Conservation (phyloP, 805 yeast genomes). For the Lipomyces kockii region DNA sequence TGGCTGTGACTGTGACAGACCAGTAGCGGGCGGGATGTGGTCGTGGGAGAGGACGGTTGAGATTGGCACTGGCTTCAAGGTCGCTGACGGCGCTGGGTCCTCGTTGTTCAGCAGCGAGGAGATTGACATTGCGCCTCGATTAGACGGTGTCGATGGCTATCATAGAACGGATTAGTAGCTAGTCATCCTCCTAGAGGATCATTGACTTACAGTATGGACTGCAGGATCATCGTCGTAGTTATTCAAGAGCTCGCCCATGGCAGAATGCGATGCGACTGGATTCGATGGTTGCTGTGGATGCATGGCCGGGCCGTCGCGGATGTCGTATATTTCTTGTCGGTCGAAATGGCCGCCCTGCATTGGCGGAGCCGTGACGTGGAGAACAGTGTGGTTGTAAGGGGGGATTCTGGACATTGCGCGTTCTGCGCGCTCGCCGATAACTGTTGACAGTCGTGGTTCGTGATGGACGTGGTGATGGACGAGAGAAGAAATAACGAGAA, state of each 20-base stretch:
- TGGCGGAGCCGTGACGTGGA: background rate
- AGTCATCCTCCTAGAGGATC: background rate
- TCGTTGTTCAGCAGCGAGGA: constrained; percentile 33
- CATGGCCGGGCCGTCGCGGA: constrained; percentile 6
- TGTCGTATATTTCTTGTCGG: constrained; percentile 7
- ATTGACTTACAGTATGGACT: background rate
- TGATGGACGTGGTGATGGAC: background rate
- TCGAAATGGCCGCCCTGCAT: background rate
- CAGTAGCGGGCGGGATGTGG: background rate
- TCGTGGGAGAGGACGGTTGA: constrained; percentile 3
- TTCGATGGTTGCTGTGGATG: background rate
- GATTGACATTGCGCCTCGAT: constrained; percentile 34
- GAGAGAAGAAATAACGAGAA: background rate
- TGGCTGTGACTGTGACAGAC: background rate
- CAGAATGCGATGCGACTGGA: background rate
- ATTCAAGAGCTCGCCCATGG: background rate
- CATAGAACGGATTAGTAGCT: background rate
- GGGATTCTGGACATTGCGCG: constrained; percentile 3
- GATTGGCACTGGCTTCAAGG: constrained; percentile 5
- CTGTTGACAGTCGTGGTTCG: background rate
- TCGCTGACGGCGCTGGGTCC: constrained; percentile 14
- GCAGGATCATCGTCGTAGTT: background rate
- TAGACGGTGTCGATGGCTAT: constrained; percentile 12
- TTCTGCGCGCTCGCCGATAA: background rate
- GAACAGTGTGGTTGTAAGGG: background rate